These are phyloP conservation scores for Beverwykella pulmonaria DNA, from an alignment of 495 filamentous ascomycete species.

Conservation along the genomic window DNA sequence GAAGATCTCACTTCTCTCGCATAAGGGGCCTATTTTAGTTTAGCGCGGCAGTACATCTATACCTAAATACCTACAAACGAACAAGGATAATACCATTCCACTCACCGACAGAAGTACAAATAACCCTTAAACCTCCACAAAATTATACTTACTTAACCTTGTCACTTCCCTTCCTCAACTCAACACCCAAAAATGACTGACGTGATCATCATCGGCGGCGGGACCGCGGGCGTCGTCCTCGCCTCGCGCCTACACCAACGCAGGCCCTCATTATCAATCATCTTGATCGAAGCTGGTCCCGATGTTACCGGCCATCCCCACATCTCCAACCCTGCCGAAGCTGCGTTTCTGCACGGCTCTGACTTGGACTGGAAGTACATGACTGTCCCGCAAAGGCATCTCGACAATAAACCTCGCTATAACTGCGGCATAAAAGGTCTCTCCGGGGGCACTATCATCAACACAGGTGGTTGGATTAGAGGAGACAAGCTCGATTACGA, in stretches of 20 bases:
- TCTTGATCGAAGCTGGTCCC: slow-evolving; percentile 40
- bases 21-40: too few species aligned
- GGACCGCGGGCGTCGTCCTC: slow-evolving; percentile 37
- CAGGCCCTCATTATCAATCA: slow-evolving; percentile 16
- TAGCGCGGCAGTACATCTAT: too few species aligned
- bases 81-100: too few species aligned
- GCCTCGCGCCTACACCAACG: slow-evolving; percentile 33
- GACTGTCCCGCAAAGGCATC: slow-evolving; percentile 32
- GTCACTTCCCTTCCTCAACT: background rate
- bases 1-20: too few species aligned
- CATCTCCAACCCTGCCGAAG: slow-evolving; percentile 35
- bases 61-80: too few species aligned
- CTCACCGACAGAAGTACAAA: too few species aligned
- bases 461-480: slow-evolving; percentile 55
- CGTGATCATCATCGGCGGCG: slow-evolving; percentile 49
- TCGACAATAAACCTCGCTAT: slow-evolving; percentile 18
- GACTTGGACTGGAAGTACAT: slow-evolving; percentile 40
- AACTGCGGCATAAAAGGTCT: slow-evolving; percentile 62
- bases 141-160: too few species aligned
- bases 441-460: slow-evolving; percentile 65
- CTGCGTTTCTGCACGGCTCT: slow-evolving; percentile 20
- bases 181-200: slow-evolving; percentile 35
- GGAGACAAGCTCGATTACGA: slow-evolving; percentile 5
- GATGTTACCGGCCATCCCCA: slow-evolving; percentile 20
- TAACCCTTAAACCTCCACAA: too few species aligned